Evolutionary conservation across 2,329 filamentous ascomycete genomes (phyloP).

Genomic region (Botrytis aclada): DNA sequence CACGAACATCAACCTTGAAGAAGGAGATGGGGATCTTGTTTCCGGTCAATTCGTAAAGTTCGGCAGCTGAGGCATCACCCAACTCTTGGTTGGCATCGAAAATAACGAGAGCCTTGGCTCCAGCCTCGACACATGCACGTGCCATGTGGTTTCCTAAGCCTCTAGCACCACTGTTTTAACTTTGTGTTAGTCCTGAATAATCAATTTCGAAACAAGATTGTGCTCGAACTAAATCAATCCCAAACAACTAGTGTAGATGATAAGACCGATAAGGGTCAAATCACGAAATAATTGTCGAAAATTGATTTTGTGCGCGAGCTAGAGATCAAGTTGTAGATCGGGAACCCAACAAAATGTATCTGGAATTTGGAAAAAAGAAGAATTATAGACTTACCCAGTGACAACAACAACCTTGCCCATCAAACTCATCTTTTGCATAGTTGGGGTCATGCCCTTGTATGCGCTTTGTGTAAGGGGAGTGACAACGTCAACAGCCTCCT

Average conservation of each 20-base stretch:
- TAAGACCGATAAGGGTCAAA: conserved; percentile 2
- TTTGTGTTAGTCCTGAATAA: background rate
- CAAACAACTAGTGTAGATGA: background rate
- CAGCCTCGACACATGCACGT: conserved; percentile 71
- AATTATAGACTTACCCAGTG: conserved; percentile 57
- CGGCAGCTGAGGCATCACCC: conserved; percentile 65
- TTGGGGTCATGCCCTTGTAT: conserved; percentile 57
- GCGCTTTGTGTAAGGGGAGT: conserved; percentile 52
- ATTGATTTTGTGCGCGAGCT: background rate
- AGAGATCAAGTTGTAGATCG: background rate
- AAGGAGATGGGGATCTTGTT: conserved; percentile 63
- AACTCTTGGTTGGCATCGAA: conserved; percentile 75
- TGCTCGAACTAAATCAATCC: background rate
- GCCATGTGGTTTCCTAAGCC: conserved; percentile 79
- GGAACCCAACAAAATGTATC: background rate
- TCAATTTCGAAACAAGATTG: background rate
- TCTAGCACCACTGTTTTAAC: conserved; percentile 59
- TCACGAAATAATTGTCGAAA: background rate
- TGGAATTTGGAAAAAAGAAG: background rate
- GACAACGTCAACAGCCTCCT: conserved; percentile 25
- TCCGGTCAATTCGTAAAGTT: conserved; percentile 69
- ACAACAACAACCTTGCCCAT: conserved; percentile 69
- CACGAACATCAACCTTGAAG: conserved; percentile 76
- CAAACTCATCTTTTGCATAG: conserved; percentile 66
- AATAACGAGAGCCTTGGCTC: conserved; percentile 69